Evolutionary conservation across 106 monocot genomes (phyloP), one percentile per base, ranked within the genome.

Genomic region (Posidonia australis): DNA sequence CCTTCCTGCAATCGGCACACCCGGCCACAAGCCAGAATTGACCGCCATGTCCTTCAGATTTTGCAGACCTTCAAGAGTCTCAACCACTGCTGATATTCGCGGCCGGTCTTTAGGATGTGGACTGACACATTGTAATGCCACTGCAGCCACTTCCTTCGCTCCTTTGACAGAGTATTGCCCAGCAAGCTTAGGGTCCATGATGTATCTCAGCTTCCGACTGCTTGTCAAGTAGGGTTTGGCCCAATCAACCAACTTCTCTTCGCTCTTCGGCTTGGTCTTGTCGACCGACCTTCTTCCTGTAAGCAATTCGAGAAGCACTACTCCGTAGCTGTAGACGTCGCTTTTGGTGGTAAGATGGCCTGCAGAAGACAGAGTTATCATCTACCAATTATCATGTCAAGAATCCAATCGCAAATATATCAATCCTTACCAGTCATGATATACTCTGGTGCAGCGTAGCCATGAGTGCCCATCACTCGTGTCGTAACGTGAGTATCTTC

Each of bases 271-370:
- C 63, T 59, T 69, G 10, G 51, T 69, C 53, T 77, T 86, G 68
- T 93, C 93, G 58, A 93, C 67, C 0, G 83, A 83, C 16, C 93
- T 81, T 51, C 89, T 66, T 20, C 92, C 92, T 17, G 92, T 92
- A 4, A 92, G 57, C 1, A 92, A 69, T 43, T 92, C 92, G 1
- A 92, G 80, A 27, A 92, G 74, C 20, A 92, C 92, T 1, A 92
- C 87, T 5, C 92, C 92, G 51, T 66, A 92, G 82, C 92, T 87
- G 62, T 92, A 92, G 24, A 92, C 92, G 59, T 92, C 92, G 48
- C 87, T 92, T 70, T 72, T 83, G 16, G 75, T 80, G 0, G 87
- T 92, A 48, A 92, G 52, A 67, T 92, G 92, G 3, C 92, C 85
- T 84, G 77, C 58, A n/a, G n/a, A n/a, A n/a, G n/a, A n/a, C n/a